Evolutionary conservation across 768 basidiomycete species (phyloP).

Genomic region (Kondoa subrosea): DNA sequence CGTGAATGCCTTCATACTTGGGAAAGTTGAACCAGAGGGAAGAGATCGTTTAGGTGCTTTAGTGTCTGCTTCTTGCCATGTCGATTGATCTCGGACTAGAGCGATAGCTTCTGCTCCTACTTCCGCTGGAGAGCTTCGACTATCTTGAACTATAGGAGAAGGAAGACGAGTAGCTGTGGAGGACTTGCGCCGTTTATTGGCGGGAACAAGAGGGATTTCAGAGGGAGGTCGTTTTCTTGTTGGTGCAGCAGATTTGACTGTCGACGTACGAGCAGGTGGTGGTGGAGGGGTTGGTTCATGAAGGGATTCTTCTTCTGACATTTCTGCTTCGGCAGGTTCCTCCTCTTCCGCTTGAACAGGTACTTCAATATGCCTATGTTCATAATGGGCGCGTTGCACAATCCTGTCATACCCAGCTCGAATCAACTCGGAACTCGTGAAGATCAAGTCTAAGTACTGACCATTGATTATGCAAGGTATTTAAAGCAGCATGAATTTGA

Average conservation of each 20-base stretch:
- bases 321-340: neutral
- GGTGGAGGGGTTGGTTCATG: neutral
- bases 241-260: neutral
- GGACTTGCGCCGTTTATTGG: neutral
- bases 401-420: no score
- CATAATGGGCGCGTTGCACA: neutral
- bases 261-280: neutral
- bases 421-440: no score
- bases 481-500: neutral
- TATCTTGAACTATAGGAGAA: no score
- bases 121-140: neutral
- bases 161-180: neutral
- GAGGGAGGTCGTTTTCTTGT: neutral
- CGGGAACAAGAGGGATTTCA: neutral
- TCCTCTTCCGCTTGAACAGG: neutral
- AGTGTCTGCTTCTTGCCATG: neutral
- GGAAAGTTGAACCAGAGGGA: neutral
- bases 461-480: neutral
- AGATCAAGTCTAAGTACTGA: neutral
- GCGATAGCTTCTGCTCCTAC: neutral
- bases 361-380: neutral
- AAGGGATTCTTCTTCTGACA: neutral
- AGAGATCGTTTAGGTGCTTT: neutral
- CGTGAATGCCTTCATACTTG: neutral
- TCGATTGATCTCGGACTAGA: neutral